These are phyloP conservation scores for Talaromyces sp. DNA, from an alignment of 2,329 filamentous ascomycete species.

Conservation along the genomic window DNA sequence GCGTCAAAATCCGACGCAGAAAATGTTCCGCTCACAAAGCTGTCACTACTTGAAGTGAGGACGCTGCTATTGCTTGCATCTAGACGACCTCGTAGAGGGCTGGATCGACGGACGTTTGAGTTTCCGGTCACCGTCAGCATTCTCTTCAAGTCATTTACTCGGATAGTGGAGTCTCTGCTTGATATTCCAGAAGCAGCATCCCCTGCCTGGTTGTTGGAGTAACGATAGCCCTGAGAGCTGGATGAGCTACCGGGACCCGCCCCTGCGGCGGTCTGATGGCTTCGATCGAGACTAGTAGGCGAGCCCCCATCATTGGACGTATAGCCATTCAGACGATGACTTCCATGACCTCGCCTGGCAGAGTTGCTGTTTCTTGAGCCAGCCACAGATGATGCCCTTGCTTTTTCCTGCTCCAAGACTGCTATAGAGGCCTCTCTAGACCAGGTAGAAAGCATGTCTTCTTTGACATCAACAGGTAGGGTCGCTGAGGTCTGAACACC, in stretches of 20 bases:
- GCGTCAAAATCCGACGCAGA: conserved; percentile 33
- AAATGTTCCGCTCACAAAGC: conserved; percentile 39
- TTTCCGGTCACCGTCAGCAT: conserved; percentile 41
- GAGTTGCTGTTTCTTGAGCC: conserved; percentile 65
- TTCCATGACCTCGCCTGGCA: conserved; percentile 23
- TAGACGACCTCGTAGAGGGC: conserved; percentile 39
- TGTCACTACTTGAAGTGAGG: conserved; percentile 40
- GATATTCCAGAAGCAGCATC: conserved; percentile 32
- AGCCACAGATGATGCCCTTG: conserved; percentile 67
- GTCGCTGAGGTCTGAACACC: conserved; percentile 43
- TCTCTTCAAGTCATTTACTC: conserved; percentile 45
- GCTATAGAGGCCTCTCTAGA: conserved; percentile 67
- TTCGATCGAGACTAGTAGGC: conserved; percentile 19
- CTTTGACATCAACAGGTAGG: conserved; percentile 62
- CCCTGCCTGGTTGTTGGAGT: conserved; percentile 33
- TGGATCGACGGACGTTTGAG: conserved; percentile 32
- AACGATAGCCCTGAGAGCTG: conserved; percentile 27
- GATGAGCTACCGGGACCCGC: conserved; percentile 19
- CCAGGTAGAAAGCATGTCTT: conserved; percentile 77
- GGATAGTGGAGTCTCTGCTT: conserved; percentile 42
- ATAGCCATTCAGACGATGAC: conserved; percentile 28
- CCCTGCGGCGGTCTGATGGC: conserved; percentile 19
- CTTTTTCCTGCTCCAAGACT: conserved; percentile 59
- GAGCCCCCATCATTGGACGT: conserved; percentile 28
- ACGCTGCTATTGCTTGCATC: conserved; percentile 29